Percentiles rank a stretch among this genome's conserved stretches.
These are phyloP conservation scores for Plasmopara halstedii DNA, from an alignment of 352 stramenopile genomes.

Conservation along the genomic window DNA sequence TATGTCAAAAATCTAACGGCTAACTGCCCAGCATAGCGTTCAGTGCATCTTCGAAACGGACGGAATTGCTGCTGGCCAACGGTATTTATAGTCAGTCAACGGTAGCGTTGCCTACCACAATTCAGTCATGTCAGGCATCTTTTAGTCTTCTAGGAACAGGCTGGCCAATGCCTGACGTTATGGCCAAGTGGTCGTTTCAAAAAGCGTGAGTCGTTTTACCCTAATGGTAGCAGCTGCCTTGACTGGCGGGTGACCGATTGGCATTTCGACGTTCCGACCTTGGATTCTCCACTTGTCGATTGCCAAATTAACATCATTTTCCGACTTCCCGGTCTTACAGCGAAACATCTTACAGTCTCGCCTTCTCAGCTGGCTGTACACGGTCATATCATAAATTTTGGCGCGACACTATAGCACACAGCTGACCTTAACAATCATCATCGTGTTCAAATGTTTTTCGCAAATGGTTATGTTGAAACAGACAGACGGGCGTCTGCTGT, in stretches of 20 bases:
- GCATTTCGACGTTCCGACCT: constrained; percentile 20
- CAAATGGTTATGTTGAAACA: constrained; percentile 57
- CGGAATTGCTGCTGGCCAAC: constrained; percentile 18
- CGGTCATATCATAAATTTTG: constrained; percentile 1
- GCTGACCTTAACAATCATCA: constrained; percentile 9
- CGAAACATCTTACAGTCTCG: constrained; percentile 28
- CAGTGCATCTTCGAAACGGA: constrained; percentile 16
- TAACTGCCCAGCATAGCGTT: constrained; percentile 13
- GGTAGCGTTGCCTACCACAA: constrained; percentile 13
- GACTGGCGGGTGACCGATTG: constrained; percentile 19
- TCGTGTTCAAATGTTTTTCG: constrained; percentile 55
- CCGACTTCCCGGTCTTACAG: constrained; percentile 28
- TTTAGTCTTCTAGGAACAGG: constrained; percentile 19
- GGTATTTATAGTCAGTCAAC: constrained; percentile 29
- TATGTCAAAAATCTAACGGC: constrained; percentile 15
- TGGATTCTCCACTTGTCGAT: constrained; percentile 13
- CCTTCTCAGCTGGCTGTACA: constrained; percentile 25
- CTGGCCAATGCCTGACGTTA: constrained; percentile 15
- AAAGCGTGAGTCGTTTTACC: constrained; percentile 22
- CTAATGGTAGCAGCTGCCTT: constrained; percentile 11
- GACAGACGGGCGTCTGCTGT: constrained; percentile 34
- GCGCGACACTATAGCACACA: constrained; percentile 23
- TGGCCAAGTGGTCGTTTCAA: constrained; percentile 24
- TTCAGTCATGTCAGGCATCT: constrained; percentile 7
- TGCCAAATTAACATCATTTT: constrained; percentile 22